Evolutionary conservation across 352 stramenopile species (phyloP).

Genomic region (Globisporangium canariense): DNA sequence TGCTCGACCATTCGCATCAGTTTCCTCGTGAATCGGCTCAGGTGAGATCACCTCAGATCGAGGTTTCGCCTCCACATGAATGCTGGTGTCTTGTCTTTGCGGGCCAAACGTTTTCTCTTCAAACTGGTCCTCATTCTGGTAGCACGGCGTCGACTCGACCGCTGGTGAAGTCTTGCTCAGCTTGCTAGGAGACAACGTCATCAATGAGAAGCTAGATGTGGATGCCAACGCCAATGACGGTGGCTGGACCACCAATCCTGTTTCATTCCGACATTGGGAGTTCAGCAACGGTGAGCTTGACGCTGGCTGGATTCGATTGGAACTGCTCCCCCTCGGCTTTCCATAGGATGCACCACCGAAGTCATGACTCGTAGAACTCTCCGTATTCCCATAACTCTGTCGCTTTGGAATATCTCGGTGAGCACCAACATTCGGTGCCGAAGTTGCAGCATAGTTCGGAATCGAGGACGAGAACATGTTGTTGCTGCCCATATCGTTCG

Average conservation of each 20-base stretch:
- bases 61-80: not conserved
- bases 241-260: not conserved
- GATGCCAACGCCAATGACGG: not conserved
- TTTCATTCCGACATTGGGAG: not conserved
- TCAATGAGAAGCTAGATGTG: conserved; percentile 11
- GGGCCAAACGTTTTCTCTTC: not conserved
- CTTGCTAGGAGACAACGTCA: conserved; percentile 8
- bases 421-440: not conserved
- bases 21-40: conserved; percentile 8
- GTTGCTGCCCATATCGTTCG: not conserved
- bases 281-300: conserved; percentile 8
- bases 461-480: conserved; percentile 6
- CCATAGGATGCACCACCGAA: not conserved
- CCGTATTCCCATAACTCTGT: not conserved
- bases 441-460: not conserved
- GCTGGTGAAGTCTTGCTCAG: not conserved
- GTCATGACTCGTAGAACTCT: not conserved
- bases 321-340: conserved; percentile 6
- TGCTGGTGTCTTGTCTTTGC: conserved; percentile 8
- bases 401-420: conserved; percentile 2
- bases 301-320: conserved; percentile 8
- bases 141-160: not conserved
- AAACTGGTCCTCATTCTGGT: not conserved
- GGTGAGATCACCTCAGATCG: not conserved
- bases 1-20: not conserved